Conservation (phyloP, 75 land plant genomes). For the Ceratopteris richardii region DNA sequence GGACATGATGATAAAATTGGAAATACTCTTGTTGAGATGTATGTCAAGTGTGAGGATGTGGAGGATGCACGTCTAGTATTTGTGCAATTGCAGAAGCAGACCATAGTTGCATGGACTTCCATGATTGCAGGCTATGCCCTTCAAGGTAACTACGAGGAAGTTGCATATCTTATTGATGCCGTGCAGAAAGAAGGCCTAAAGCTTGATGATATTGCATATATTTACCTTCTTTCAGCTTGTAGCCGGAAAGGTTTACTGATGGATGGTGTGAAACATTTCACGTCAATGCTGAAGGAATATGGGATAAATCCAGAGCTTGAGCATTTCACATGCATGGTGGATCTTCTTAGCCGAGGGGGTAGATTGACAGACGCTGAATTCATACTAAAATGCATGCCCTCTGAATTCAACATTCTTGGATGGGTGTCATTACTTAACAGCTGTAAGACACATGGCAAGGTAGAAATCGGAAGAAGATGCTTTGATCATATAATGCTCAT, state of each 20-base stretch:
- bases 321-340: conserved; percentile 18
- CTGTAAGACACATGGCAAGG: conserved; percentile 23
- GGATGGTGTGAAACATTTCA: conserved; percentile 12
- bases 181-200: conserved; percentile 13
- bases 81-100: conserved; percentile 16
- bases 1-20: conserved; percentile 14
- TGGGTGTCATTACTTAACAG: conserved; percentile 18
- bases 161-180: conserved; percentile 4
- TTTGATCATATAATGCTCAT: conserved; percentile 11
- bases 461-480: conserved; percentile 12
- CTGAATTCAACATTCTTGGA: conserved; percentile 7
- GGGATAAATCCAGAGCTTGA: conserved; percentile 11
- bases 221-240: conserved; percentile 20
- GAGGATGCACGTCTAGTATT: conserved; percentile 30
- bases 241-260: conserved; percentile 21
- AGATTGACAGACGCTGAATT: conserved; percentile 8
- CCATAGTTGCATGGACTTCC: conserved; percentile 20
- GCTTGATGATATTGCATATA: conserved; percentile 20
- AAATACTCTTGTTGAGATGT: conserved; percentile 26
- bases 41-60: conserved; percentile 13
- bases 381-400: conserved; percentile 18
- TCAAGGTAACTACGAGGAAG: conserved; percentile 11
- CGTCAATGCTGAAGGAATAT: conserved; percentile 12
- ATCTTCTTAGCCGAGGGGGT: conserved; percentile 19
- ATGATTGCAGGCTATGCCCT: conserved; percentile 27